Base-by-base conservation (phyloP, 2,329 filamentous ascomycete species). In the Immersiporthe knoxdaviesiana region DNA sequence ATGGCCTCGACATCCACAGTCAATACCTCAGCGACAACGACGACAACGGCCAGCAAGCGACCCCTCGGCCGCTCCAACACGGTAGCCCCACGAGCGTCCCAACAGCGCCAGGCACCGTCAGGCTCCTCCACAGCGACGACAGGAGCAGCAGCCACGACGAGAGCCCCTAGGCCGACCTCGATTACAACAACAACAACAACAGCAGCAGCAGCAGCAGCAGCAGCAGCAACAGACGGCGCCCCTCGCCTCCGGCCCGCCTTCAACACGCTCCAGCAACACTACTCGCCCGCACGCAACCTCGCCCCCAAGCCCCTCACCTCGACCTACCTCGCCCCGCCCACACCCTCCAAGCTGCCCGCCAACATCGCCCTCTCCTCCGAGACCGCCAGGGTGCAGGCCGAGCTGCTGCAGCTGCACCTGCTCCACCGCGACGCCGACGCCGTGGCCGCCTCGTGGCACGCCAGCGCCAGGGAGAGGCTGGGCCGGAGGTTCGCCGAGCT, bases 211-310 rank as follows among this genome's bases (percentile, higher is more conserved):
- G 62, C 66, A 61, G 39, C n/a, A 54, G 39, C 14, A 41, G 39
- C 7, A 21, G 24, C 50, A 8, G 30, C 61, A 10, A 59, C 64
- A 54, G 64, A 65, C 21, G 65, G 52, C 27, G 77, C 76, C 54
- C 77, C 79, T 24, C 77, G 79, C n/a, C 78, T 80, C 35, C 84
- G 84, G 11, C 87, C 88, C 0, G 80, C 84, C 61, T 91, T 91
- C 78, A 86, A 83, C 62, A 90, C 86, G 0, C 84, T 87, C 52
- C 89, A 91, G 73, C 89, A 91, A 73, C 88, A 91, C 78, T 91
- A 87, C 79, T 90, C 87, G 37, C 90, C 90, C 0, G 86, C 86
- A 59, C 91, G 91, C 74, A 82, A 81, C 4, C 79, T 83, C 11
- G 84, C 85, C 0, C 87, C 89, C 0, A 92, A 91, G 71, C 87